phyloP scores from a whole-genome alignment of 164 flowering plant species.

The Hamamelis virginiana region DNA sequence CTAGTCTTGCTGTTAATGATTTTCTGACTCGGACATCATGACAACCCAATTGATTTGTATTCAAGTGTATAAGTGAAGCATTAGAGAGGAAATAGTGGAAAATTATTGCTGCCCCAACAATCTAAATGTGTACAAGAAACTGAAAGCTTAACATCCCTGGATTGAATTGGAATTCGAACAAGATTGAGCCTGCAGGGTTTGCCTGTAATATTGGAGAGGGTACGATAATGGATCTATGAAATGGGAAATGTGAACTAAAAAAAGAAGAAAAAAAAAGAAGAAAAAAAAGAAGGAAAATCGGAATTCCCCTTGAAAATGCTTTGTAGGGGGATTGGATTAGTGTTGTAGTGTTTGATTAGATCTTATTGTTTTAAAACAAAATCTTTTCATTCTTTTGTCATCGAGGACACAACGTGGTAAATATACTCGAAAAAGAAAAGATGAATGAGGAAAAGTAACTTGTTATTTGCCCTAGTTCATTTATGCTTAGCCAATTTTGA shows the following conservation, averaged over 20 bases:
- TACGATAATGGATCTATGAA: too few species aligned
- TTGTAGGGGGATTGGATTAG: too few species aligned
- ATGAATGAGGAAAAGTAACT: too few species aligned
- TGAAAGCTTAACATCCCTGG: background rate
- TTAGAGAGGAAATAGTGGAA: constrained; percentile 3
- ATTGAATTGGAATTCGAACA: background rate
- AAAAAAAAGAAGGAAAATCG: too few species aligned
- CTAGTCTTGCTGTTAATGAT: constrained; percentile 92
- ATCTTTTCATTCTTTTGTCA: background rate
- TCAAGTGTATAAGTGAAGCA: constrained; percentile 10
- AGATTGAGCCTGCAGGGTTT: background rate
- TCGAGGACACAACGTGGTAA: background rate
- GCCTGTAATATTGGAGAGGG: background rate
- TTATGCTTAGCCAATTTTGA: too few species aligned
- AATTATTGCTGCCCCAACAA: background rate
- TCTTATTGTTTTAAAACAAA: background rate
- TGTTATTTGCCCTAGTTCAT: too few species aligned
- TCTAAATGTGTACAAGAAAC: background rate
- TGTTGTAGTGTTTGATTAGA: constrained; percentile 1
- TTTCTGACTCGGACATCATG: constrained; percentile 66
- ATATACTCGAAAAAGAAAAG: too few species aligned
- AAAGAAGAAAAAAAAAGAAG: too few species aligned
- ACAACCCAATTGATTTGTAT: constrained; percentile 22
- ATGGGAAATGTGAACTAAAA: too few species aligned
- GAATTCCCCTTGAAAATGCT: too few species aligned